Base-by-base conservation (phyloP, 177 flowering plant genomes). In the Vitis hybrid region DNA sequence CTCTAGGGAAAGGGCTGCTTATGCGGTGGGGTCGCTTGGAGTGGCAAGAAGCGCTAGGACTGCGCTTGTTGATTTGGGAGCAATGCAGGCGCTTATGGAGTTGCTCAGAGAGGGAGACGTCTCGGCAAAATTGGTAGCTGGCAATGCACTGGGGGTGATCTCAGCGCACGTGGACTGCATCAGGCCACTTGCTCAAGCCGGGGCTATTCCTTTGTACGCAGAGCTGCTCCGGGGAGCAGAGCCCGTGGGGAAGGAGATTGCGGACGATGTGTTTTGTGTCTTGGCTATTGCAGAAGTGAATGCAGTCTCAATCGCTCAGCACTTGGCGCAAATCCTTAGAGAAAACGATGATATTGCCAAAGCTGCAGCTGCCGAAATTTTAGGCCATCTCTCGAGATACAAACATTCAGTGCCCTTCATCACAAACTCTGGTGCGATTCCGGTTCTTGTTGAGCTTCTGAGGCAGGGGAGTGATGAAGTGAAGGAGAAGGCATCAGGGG, bases 1-100 rank as follows among this genome's bases (percentile, higher is more conserved):
- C 4, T 88, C 89, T 55, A 77, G 87, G 70, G 80, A 81, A 39
- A 80, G 88, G 73, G 88, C 89, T 72, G 80, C 84, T 74, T 84
- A 82, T 15, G 86, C 84, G 4, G 80, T 87, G 30, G 88, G 89
- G 70, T 66, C 83, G 39, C 74, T 85, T 64, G 88, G 83, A 11
- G 70, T 79, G 62, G 70, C 83, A 6, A 71, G 68, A 70, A 76
- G 74, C 52, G 79, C 75, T 26, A 74, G 84, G 70, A 76, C 72
- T 60, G 60, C 59, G 70, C 79, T 86, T 72, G 85, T 84, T 34
- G 81, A 77, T 2, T 80, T 73, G 68, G 88, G 81, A 50, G 88
- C 70, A 4, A 64, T 86, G 13, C 80, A 73, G 0, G 84, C 70
- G 48, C 81, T 86, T 18, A 34, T 79, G 11, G 78, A 74, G 45